A percentile compares a stretch with the other conserved stretches of the same genome.
These are phyloP conservation scores for Fraxinus paxiana DNA, from an alignment of 305 asterid genomes.

Conservation along the genomic window DNA sequence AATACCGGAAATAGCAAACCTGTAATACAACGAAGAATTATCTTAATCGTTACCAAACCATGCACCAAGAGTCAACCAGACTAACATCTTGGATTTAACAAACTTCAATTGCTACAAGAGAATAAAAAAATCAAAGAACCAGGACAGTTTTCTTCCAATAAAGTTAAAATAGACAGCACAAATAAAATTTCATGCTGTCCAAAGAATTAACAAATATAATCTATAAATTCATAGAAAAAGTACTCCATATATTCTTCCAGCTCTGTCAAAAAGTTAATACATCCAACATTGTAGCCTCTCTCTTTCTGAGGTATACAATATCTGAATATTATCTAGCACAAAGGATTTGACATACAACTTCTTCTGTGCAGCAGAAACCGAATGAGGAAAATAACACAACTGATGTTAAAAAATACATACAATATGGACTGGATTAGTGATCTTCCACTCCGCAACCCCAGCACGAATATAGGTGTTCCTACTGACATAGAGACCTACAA, in stretches of 20 bases:
- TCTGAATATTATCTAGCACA: neutral
- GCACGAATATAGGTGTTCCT: slow-evolving; percentile 93
- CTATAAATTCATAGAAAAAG: neutral
- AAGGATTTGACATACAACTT: neutral
- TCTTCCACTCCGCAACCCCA: slow-evolving; percentile 89
- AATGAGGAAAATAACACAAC: slow-evolving; percentile 1
- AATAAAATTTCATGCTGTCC: neutral
- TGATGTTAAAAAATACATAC: slow-evolving; percentile 46
- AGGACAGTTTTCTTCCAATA: neutral
- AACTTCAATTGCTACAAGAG: neutral
- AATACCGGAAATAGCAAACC: slow-evolving; percentile 90
- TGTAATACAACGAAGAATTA: slow-evolving; percentile 30
- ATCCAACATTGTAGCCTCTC: neutral
- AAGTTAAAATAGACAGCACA: neutral
- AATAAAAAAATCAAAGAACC: neutral
- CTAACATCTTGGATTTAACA: neutral
- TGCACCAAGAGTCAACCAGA: neutral
- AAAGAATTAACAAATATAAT: neutral
- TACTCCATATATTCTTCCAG: neutral
- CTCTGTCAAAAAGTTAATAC: neutral
- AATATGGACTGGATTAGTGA: slow-evolving; percentile 83
- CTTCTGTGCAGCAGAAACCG: neutral
- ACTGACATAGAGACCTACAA: slow-evolving; percentile 79
- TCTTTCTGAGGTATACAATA: neutral
- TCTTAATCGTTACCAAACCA: slow-evolving; percentile 2